Evolutionary conservation across 306 rosid species (phyloP), one percentile per base, ranked within the genome.

Genomic region (Boehmeria nivea): DNA sequence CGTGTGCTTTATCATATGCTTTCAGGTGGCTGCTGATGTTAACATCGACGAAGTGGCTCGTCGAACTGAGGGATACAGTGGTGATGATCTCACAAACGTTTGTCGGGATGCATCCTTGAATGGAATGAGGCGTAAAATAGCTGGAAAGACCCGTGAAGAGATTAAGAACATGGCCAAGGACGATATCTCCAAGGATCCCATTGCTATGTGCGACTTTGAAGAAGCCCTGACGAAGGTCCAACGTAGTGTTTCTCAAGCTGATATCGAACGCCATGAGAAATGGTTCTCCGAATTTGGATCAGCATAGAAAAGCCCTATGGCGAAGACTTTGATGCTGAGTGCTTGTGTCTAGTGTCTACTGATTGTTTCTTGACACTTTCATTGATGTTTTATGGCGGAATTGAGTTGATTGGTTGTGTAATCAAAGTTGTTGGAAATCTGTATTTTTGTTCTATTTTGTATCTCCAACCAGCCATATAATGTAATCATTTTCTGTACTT

Each of bases 71-170:
- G 99, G 95, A 54, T 87, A 93, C 42, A 93, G 96, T 83, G 99
- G 99, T 65, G 99, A 93, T 34, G 99, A 93, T 77, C 85, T 93
- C 50, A 93, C 99, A 12, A 87, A 84, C 40, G 96, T 93, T 22
- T 93, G 99, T 56, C 85, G 99, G 0, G 99, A 93, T 52, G 99
- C 99, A 52, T 93, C 95, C 37, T 73, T 93, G 74, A 93, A 93
- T 72, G 99, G 96, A n/a, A 93, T 93, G 99, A 81, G 96, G 65
- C 85, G 94, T 16, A 93, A 85, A 78, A 93, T 93, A 61, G 99
- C 99, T 0, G 96, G 99, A 69, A 93, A 93, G 82, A 93, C 96
- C 1, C 94, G 99, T 1, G 99, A 93, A 10, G 96, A 87, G 89
- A 93, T 87, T 25, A 93, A 87, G 80, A 93, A 60, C 86, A 85